These are phyloP conservation scores for Solanum rostratum DNA, from an alignment of 257 asterid genomes.

Conservation along the genomic window DNA sequence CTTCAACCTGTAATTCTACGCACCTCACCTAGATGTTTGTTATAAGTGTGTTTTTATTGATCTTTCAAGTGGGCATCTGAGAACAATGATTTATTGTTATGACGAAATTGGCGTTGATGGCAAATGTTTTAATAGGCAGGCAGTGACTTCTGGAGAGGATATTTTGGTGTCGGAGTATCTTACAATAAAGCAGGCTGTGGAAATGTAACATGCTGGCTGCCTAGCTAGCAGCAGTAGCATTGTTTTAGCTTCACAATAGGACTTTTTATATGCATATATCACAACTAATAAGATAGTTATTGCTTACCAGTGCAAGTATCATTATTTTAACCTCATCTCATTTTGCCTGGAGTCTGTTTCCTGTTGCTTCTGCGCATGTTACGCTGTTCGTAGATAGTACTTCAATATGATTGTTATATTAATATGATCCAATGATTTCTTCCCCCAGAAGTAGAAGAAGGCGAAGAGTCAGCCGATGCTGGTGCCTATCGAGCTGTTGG, in stretches of 20 bases:
- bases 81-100: not conserved
- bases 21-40: not conserved
- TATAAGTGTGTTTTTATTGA: not conserved
- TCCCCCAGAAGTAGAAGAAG: conserved; percentile 44
- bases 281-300: conserved; percentile 30
- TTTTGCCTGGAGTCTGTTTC: not conserved
- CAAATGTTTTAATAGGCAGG: conserved; percentile 3
- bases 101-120: not conserved
- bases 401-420: not conserved
- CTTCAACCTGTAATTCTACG: not conserved
- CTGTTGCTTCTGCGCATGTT: not conserved
- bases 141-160: not conserved
- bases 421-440: not conserved
- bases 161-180: conserved; percentile 16
- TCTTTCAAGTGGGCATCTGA: not conserved
- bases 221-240: conserved; percentile 29
- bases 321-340: conserved; percentile 6
- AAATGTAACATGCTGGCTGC: conserved; percentile 25
- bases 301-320: not conserved
- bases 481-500: conserved; percentile 41
- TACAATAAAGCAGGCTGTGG: conserved; percentile 15
- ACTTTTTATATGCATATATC: conserved; percentile 27
- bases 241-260: conserved; percentile 42
- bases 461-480: conserved; percentile 22
- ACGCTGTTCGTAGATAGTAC: not conserved